Evolutionary conservation across 176 grass and related monocot genomes (phyloP).

Genomic region (Echinochloa phyllopogon): DNA sequence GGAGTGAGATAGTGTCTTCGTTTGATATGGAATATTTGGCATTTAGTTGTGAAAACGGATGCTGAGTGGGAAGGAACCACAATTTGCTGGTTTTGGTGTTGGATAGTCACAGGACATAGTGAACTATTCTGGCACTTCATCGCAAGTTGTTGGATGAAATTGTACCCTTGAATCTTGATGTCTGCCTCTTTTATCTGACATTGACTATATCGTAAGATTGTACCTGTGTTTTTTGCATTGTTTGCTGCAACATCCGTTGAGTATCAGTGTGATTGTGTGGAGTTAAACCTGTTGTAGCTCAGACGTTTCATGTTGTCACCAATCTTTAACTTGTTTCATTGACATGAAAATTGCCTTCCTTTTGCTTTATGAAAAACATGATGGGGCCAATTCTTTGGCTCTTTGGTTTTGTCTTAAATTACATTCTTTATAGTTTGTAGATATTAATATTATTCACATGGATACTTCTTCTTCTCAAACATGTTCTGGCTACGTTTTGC

Average conservation of each 20-base stretch:
- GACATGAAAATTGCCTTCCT: neutral
- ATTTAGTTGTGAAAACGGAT: neutral
- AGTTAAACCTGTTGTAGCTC: neutral
- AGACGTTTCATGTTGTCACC: neutral
- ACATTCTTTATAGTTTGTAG: conserved; percentile 10
- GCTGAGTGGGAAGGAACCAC: conserved; percentile 4
- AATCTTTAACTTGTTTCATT: conserved; percentile 15
- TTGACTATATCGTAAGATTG: neutral
- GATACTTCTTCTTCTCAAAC: conserved; percentile 35
- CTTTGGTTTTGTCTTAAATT: conserved; percentile 4
- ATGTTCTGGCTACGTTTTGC: conserved; percentile 10
- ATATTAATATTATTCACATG: neutral
- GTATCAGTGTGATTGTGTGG: neutral
- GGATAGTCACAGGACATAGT: neutral
- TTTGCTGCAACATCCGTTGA: conserved; percentile 18
- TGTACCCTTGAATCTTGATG: neutral
- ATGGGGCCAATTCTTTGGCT: neutral
- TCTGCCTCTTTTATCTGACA: neutral
- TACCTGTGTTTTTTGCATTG: neutral
- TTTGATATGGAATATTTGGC: neutral
- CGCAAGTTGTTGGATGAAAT: conserved; percentile 15
- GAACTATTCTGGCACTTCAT: neutral
- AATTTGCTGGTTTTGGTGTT: conserved; percentile 1
- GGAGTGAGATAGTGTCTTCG: neutral
- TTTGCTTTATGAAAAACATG: neutral